Evolutionary conservation across 106 monocot species (phyloP).

Genomic region (Vanilla planifolia): DNA sequence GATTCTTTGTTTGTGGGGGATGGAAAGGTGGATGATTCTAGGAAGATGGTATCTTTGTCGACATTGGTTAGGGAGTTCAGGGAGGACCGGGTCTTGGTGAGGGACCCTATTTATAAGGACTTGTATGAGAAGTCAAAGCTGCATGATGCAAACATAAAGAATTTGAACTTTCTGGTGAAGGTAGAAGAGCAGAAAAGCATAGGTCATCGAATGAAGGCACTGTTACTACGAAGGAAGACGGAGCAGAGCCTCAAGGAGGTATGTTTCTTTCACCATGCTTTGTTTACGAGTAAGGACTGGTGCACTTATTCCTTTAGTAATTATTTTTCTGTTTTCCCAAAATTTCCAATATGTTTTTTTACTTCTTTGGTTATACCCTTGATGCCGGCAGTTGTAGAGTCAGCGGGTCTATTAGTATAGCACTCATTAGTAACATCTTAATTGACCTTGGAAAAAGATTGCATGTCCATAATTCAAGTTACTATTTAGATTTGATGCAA

Average conservation of each 20-base stretch:
- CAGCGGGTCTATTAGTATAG: background rate
- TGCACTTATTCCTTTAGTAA: background rate
- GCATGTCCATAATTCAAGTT: too few relatives aligned
- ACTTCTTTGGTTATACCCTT: background rate
- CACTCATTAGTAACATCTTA: too few relatives aligned
- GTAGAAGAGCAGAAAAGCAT: slow-evolving; percentile 35
- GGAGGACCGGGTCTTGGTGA: slow-evolving; percentile 15
- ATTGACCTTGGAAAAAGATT: too few relatives aligned
- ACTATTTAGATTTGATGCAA: too few relatives aligned
- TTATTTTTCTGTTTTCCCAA: background rate
- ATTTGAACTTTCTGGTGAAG: slow-evolving; percentile 53
- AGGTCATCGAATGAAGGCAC: slow-evolving; percentile 16
- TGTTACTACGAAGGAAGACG: slow-evolving; percentile 20
- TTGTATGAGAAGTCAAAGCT: slow-evolving; percentile 46
- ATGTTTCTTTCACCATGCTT: background rate
- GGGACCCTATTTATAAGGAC: slow-evolving; percentile 56
- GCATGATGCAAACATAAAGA: slow-evolving; percentile 32
- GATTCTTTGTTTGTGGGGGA: background rate
- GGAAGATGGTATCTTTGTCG: slow-evolving; percentile 16
- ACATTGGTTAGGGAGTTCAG: slow-evolving; percentile 16
- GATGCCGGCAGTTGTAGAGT: background rate
- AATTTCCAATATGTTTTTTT: background rate
- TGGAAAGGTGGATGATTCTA: slow-evolving; percentile 2
- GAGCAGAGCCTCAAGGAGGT: slow-evolving; percentile 43
- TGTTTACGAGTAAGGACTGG: background rate